Evolutionary conservation across 768 basidiomycete species (phyloP).

Genomic region (Suillus brevipes): DNA sequence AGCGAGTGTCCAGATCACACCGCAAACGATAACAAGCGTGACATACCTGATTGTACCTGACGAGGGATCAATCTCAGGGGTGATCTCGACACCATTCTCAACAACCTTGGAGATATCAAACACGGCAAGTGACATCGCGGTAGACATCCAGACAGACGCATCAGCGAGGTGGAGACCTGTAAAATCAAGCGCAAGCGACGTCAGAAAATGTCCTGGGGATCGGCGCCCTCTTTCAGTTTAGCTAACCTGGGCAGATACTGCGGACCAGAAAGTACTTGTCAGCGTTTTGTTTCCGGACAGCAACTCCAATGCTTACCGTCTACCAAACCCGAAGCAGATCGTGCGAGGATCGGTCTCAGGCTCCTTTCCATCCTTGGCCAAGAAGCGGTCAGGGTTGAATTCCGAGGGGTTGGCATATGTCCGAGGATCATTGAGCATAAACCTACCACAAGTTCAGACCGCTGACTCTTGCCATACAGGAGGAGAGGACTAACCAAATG

Average conservation of each 20-base stretch:
- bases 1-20: not conserved
- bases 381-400: conserved; percentile 64
- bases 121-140: conserved; percentile 41
- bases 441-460: conserved; percentile 17
- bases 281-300: conserved; percentile 9
- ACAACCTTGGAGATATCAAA: conserved; percentile 42
- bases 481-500: conserved; percentile 17
- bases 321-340: conserved; percentile 70
- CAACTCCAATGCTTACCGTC: conserved; percentile 42
- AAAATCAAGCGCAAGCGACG: conserved; percentile 17
- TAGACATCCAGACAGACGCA: conserved; percentile 39
- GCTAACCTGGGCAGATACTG: conserved; percentile 32
- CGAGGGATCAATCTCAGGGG: conserved; percentile 52
- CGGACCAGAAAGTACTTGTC: not conserved
- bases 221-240: not conserved
- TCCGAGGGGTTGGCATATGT: conserved; percentile 52
- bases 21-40: no score
- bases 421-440: conserved; percentile 33
- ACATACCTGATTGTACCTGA: conserved; percentile 56
- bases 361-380: conserved; percentile 35
- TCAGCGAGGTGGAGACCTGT: conserved; percentile 48
- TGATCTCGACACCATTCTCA: conserved; percentile 41
- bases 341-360: conserved; percentile 59
- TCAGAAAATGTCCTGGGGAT: conserved; percentile 15
- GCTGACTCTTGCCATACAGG: not conserved